Evolutionary conservation across 768 basidiomycete species (phyloP).

Genomic region (Gyrodon lividus): DNA sequence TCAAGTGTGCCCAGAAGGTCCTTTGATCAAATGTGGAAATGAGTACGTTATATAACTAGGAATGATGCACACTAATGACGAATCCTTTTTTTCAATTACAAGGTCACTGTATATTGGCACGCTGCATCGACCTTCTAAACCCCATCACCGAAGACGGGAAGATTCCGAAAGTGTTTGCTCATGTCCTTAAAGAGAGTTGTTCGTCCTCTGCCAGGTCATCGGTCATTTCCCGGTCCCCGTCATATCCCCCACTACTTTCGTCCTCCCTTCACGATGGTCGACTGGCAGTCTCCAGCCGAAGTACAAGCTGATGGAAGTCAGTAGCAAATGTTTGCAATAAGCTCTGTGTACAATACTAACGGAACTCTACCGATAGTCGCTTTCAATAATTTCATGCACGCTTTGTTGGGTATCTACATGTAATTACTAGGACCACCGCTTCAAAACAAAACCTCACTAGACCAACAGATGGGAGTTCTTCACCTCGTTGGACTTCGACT

Average conservation of each 20-base stretch:
- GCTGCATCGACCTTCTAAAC: conserved; percentile 15
- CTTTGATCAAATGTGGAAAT: conserved; percentile 4
- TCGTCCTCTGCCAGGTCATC: neutral
- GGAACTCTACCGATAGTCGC: conserved; percentile 15
- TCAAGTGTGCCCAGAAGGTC: too few species aligned
- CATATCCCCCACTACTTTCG: neutral
- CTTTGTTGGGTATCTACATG: conserved; percentile 60
- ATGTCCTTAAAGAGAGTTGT: conserved; percentile 10
- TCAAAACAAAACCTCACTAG: conserved; percentile 6
- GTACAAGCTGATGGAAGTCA: conserved; percentile 48
- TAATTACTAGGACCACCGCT: conserved; percentile 27
- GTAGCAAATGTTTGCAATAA: conserved; percentile 10
- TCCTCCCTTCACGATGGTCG: conserved; percentile 41
- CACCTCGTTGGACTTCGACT: conserved; percentile 62
- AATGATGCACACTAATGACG: neutral
- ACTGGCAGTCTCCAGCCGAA: conserved; percentile 54
- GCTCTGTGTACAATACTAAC: conserved; percentile 7
- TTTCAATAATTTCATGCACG: conserved; percentile 57
- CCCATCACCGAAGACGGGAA: conserved; percentile 16
- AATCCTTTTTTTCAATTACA: neutral
- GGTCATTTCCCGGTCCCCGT: neutral
- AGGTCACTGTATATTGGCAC: conserved; percentile 1
- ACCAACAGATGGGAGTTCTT: conserved; percentile 62
- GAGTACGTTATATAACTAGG: neutral
- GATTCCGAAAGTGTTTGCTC: neutral